These are phyloP conservation scores for Crataegus laevigata DNA, from an alignment of 306 rosid genomes.

Conservation along the genomic window DNA sequence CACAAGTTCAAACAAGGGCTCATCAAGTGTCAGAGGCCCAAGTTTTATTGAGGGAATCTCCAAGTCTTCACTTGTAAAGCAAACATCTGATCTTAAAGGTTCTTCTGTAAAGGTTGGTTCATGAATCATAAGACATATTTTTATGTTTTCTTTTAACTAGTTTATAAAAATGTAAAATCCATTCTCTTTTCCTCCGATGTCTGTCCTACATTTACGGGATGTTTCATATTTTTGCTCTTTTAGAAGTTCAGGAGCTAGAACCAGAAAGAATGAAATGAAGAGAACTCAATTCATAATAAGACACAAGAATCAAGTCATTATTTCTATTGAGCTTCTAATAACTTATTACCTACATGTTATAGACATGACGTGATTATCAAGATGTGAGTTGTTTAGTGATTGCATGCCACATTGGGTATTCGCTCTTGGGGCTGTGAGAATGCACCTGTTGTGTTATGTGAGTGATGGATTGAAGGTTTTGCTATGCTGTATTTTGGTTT, in stretches of 20 bases:
- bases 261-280: background rate
- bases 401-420: background rate
- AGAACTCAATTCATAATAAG: background rate
- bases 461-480: background rate
- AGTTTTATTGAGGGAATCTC: constrained; percentile 91
- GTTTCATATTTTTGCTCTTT: background rate
- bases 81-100: constrained; percentile 80
- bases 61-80: constrained; percentile 81
- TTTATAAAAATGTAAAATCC: background rate
- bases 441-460: background rate
- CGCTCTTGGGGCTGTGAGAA: background rate
- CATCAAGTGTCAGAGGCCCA: constrained; percentile 54
- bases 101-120: constrained; percentile 82
- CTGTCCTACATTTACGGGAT: background rate
- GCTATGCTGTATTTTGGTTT: background rate
- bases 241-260: background rate
- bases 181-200: background rate
- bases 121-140: background rate
- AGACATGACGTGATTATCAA: background rate
- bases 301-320: background rate
- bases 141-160: background rate
- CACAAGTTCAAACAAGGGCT: constrained; percentile 48
- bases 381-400: background rate
- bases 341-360: background rate
- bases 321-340: background rate